Evolutionary conservation across 441 rosid species (phyloP).

Genomic region (Erysimum pusillum): DNA sequence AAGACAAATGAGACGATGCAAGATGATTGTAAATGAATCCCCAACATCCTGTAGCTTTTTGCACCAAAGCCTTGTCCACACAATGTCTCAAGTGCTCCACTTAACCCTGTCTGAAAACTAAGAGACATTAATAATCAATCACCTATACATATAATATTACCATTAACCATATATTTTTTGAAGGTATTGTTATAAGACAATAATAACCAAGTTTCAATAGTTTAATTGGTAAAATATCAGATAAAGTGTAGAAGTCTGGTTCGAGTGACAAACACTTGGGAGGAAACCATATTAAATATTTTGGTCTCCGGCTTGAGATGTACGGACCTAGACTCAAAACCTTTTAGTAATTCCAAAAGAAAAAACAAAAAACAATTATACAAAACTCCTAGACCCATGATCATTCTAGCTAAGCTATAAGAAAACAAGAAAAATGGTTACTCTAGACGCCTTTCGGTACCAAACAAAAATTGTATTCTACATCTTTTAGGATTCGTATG

Average conservation of each 20-base stretch:
- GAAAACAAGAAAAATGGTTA: too few relatives aligned
- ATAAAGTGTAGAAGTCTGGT: too few relatives aligned
- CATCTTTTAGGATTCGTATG: neutral
- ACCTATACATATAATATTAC: neutral
- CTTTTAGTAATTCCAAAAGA: too few relatives aligned
- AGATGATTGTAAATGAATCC: conserved; percentile 79
- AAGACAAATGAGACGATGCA: conserved; percentile 65
- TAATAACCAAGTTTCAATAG: too few relatives aligned
- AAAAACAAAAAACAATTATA: too few relatives aligned
- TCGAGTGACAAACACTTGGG: too few relatives aligned
- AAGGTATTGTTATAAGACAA: neutral
- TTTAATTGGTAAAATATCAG: too few relatives aligned
- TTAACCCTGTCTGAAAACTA: conserved; percentile 61
- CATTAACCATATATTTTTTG: conserved; percentile 7
- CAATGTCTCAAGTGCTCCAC: conserved; percentile 86
- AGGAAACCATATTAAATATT: too few relatives aligned
- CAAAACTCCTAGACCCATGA: too few relatives aligned
- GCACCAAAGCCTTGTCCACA: conserved; percentile 92
- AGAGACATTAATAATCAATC: neutral
- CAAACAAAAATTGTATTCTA: neutral
- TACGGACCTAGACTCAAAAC: too few relatives aligned
- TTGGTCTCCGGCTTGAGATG: too few relatives aligned
- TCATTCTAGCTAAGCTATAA: too few relatives aligned
- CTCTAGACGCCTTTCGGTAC: neutral
- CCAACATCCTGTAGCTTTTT: conserved; percentile 58